Percentiles rank a stretch among this genome's conserved stretches.
Conservation (phyloP, 208 protist species). For the Trypanosoma rangeli region DNA sequence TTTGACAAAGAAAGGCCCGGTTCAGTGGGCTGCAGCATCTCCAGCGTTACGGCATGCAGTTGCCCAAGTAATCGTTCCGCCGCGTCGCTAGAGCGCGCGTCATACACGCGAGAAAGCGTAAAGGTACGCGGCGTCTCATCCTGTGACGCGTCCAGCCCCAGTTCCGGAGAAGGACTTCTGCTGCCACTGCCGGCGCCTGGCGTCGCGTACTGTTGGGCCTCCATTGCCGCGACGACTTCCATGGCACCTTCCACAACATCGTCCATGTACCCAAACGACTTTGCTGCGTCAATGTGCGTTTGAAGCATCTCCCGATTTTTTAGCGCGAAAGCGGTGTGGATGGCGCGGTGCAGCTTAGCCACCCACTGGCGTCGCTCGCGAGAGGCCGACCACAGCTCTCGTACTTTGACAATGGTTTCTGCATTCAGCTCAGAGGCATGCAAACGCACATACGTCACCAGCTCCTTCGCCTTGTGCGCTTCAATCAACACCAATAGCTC, state of each 20-base stretch:
- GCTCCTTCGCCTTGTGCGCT: slow-evolving; percentile 12
- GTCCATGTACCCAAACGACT: slow-evolving; percentile 29
- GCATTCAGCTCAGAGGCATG: slow-evolving; percentile 27
- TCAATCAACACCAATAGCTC: slow-evolving; percentile 32
- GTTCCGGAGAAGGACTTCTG: not conserved
- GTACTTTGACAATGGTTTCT: slow-evolving; percentile 22
- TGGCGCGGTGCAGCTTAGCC: slow-evolving; percentile 27
- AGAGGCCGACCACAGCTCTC: slow-evolving; percentile 27
- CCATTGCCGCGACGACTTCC: slow-evolving; percentile 17
- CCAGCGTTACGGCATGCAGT: slow-evolving; percentile 1
- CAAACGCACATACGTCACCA: slow-evolving; percentile 35
- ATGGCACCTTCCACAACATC: slow-evolving; percentile 27
- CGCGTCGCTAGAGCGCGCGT: not conserved
- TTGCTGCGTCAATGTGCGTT: slow-evolving; percentile 30
- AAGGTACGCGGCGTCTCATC: not conserved
- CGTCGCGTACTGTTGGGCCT: not conserved
- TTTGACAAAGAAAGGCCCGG: no score
- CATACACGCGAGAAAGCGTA: slow-evolving; percentile 7
- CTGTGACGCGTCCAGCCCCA: not conserved
- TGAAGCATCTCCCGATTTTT: slow-evolving; percentile 37
- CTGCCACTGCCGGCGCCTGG: not conserved
- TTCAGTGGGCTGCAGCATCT: not conserved
- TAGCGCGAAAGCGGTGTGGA: slow-evolving; percentile 43
- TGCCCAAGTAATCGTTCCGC: slow-evolving; percentile 11
- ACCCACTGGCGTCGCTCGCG: slow-evolving; percentile 30